phyloP scores from a whole-genome alignment of 2,329 filamentous ascomycete genomes.

The Colletotrichum gloeosporioides region DNA sequence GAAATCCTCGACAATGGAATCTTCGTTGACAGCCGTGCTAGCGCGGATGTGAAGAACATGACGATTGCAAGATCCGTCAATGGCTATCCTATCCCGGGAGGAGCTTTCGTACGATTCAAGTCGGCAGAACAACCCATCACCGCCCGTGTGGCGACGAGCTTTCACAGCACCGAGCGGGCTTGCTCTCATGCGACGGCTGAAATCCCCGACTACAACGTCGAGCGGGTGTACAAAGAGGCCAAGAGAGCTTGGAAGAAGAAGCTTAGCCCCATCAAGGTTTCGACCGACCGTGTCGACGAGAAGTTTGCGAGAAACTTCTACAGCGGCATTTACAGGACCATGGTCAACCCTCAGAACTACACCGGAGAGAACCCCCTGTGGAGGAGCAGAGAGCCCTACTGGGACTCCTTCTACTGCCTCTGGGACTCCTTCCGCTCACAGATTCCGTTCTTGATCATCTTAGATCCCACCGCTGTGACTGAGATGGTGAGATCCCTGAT shows the following conservation, averaged over 20 bases:
- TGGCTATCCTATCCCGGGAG: slow-evolving; percentile 61
- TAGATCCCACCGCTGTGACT: slow-evolving; percentile 69
- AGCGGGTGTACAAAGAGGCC: slow-evolving; percentile 55
- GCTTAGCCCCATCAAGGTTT: slow-evolving; percentile 61
- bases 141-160: slow-evolving; percentile 72
- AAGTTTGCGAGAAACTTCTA: slow-evolving; percentile 69
- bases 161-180: slow-evolving; percentile 69
- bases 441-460: slow-evolving; percentile 71
- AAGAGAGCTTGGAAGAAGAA: slow-evolving; percentile 66
- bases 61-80: slow-evolving; percentile 56
- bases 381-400: slow-evolving; percentile 71
- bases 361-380: slow-evolving; percentile 76
- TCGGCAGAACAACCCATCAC: slow-evolving; percentile 56
- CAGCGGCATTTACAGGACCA: slow-evolving; percentile 74
- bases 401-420: slow-evolving; percentile 78
- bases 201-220: slow-evolving; percentile 72
- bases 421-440: slow-evolving; percentile 77
- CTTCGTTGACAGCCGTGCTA: slow-evolving; percentile 63
- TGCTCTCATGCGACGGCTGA: slow-evolving; percentile 73
- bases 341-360: slow-evolving; percentile 77
- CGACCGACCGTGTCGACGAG: slow-evolving; percentile 55
- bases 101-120: slow-evolving; percentile 67
- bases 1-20: slow-evolving; percentile 64
- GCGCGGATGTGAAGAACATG: slow-evolving; percentile 49
- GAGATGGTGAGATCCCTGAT: slow-evolving; percentile 74